Base-by-base conservation (phyloP, 805 yeast genomes). In the Brettanomyces custersianus region DNA sequence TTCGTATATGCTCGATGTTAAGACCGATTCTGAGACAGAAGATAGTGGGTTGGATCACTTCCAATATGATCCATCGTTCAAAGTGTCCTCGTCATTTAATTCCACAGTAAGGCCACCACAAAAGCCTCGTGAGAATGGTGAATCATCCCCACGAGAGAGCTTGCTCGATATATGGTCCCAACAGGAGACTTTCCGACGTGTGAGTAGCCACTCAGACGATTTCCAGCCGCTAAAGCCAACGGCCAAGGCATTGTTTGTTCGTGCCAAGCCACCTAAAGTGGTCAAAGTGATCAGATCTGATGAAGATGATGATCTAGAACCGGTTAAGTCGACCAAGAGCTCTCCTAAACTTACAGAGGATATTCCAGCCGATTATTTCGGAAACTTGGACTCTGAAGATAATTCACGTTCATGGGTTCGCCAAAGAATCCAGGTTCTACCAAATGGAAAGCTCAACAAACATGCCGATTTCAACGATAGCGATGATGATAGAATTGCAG, bases 121-220 rank as follows among this genome's bases (percentile, higher is more conserved):
- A 19, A 19, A 2, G 25, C 34, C 53, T n/a, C 43, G 43, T 4
- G 35, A 44, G 5, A 46, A 51, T 16, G 39, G 48, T 3, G 60
- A 56, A 27, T 37, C 44, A 5, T 45, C 60, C 7, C 57, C 53
- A 12, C 45, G 46, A 29, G 39, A 40, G 3, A 60, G 54, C 10
- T 40, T 57, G 6, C 32, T 54, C 20, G 48, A 57, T 2, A 59
- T 59, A 25, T 59, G 64, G 64, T 54, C 59, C 19, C 46, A 50
- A 5, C 65, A 60, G 41, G 49, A 50, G 13, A 31, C 41, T 5
- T 57, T 40, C 43, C 35, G 48, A 33, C 26, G 34, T 22, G 18
- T 47, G 34, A 37, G 43, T 38, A 34, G 36, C 37, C 15, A 37
- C 21, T 33, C 35, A 39, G 28, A 36, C 35, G 43, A 32, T 22